A percentile compares a stretch with the other conserved stretches of the same genome.
Evolutionary conservation across 441 rosid species (phyloP).

Genomic region (Populus hybrid): DNA sequence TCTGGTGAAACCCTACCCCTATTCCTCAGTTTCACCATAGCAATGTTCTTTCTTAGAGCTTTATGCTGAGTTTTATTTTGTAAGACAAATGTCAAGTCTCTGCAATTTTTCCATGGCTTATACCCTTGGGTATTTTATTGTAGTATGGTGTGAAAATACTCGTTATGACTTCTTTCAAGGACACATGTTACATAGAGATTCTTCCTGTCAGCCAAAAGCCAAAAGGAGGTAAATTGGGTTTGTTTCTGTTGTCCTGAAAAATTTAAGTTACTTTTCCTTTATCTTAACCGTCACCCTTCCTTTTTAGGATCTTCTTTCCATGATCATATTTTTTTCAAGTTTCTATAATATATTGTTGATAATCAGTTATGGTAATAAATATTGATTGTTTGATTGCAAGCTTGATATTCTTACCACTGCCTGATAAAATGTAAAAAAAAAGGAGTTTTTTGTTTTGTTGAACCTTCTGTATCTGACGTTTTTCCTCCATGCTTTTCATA

Average conservation of each 20-base stretch:
- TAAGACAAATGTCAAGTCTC: neutral
- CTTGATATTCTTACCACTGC: neutral
- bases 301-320: neutral
- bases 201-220: slow-evolving; percentile 61
- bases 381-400: neutral
- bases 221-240: slow-evolving; percentile 52
- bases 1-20: neutral
- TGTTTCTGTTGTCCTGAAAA: neutral
- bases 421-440: neutral
- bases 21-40: neutral
- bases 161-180: slow-evolving; percentile 83
- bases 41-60: neutral
- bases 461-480: neutral
- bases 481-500: neutral
- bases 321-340: neutral
- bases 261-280: neutral
- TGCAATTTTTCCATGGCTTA: slow-evolving; percentile 16
- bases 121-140: slow-evolving; percentile 11
- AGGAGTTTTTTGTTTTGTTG: neutral
- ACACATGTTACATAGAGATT: slow-evolving; percentile 88
- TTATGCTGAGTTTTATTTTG: neutral
- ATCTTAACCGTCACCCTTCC: neutral
- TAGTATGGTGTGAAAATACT: slow-evolving; percentile 86
- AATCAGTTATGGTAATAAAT: neutral
- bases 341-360: neutral